These are phyloP conservation scores for Tricholoma matsutake DNA, from an alignment of 768 basidiomycete species.

Conservation along the genomic window DNA sequence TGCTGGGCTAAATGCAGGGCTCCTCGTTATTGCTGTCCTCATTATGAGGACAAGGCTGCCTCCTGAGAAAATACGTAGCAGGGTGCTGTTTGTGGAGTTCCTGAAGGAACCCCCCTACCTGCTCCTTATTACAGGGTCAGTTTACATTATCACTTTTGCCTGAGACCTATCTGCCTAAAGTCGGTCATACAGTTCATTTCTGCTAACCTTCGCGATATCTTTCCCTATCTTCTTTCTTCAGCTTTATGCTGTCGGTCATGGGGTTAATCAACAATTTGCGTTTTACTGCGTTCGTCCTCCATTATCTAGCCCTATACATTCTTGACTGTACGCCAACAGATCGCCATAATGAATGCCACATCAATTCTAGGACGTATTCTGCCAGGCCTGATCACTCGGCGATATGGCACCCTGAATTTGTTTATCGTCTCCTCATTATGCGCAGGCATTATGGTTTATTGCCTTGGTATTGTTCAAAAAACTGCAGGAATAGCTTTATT, in stretches of 20 bases:
- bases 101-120: neutral
- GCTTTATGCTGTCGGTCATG: slow-evolving; percentile 28
- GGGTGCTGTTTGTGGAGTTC: neutral
- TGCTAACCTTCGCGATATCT: slow-evolving; percentile 6
- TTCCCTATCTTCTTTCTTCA: slow-evolving; percentile 31
- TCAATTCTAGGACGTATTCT: slow-evolving; percentile 32
- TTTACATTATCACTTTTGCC: neutral
- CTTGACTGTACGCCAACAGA: slow-evolving; percentile 19
- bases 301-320: too few species aligned
- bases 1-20: slow-evolving; percentile 25
- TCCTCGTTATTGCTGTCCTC: slow-evolving; percentile 28
- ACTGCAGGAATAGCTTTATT: slow-evolving; percentile 27
- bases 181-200: neutral
- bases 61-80: slow-evolving; percentile 9
- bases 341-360: slow-evolving; percentile 53
- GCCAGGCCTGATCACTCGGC: slow-evolving; percentile 25
- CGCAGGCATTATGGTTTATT: slow-evolving; percentile 24
- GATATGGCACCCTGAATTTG: slow-evolving; percentile 26
- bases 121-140: neutral
- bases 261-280: slow-evolving; percentile 20
- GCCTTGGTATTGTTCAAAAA: slow-evolving; percentile 25
- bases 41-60: slow-evolving; percentile 31
- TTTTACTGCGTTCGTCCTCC: slow-evolving; percentile 17
- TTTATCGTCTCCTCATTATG: slow-evolving; percentile 20
- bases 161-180: neutral